A percentile compares a stretch with the other conserved stretches of the same genome.
Conservation (phyloP, 163 green algal species). For the Volvox carteri region DNA sequence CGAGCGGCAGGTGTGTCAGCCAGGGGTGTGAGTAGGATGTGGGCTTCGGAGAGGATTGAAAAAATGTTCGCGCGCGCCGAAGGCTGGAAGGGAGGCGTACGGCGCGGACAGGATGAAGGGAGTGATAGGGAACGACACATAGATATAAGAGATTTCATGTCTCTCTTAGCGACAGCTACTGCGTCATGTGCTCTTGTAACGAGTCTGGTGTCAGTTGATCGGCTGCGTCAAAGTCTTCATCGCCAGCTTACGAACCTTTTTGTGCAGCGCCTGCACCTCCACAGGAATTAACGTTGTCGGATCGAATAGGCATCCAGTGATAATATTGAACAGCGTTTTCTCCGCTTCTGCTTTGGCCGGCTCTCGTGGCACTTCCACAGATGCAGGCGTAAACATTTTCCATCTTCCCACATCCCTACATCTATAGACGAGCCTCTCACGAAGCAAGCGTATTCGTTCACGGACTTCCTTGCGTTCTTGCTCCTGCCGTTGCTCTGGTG, state of each 20-base stretch:
- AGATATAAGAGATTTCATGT: too few relatives aligned
- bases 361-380: conserved; percentile 30
- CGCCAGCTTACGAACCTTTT: conserved; percentile 51
- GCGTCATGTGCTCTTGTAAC: too few relatives aligned
- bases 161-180: too few relatives aligned
- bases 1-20: too few relatives aligned
- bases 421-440: conserved; percentile 44
- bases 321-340: conserved; percentile 44
- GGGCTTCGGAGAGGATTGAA: too few relatives aligned
- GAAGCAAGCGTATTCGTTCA: conserved; percentile 18
- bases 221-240: neutral
- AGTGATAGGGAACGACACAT: too few relatives aligned
- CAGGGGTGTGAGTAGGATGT: too few relatives aligned
- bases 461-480: conserved; percentile 2
- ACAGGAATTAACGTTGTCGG: conserved; percentile 59
- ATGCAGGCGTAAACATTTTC: conserved; percentile 3
- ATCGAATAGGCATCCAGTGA: conserved; percentile 61
- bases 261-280: conserved; percentile 64
- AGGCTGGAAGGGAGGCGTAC: too few relatives aligned
- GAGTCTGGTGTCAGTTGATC: too few relatives aligned
- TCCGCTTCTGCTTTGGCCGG: conserved; percentile 50
- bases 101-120: too few relatives aligned
- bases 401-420: conserved; percentile 43
- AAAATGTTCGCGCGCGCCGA: too few relatives aligned
- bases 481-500: conserved; percentile 16